phyloP scores from a whole-genome alignment of 495 filamentous ascomycete genomes.

The Hypomontagnella monticulosa region DNA sequence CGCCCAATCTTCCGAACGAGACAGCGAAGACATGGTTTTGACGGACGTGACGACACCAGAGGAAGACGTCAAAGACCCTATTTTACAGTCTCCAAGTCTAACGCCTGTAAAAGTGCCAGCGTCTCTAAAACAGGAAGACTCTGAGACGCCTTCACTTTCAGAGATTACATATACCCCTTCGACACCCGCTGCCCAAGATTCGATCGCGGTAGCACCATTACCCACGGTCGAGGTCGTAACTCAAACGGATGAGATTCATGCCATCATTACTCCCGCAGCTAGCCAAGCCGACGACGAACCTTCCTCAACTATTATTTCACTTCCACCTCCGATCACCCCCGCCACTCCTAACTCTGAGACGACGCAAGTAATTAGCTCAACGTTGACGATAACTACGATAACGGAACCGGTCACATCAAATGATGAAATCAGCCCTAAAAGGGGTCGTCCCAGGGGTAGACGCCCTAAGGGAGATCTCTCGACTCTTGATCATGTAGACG shows the following conservation, averaged over 20 bases:
- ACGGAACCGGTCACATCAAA: neutral
- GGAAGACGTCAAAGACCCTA: conserved; percentile 47
- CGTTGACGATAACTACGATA: neutral
- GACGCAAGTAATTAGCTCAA: conserved; percentile 1
- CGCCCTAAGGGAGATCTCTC: conserved; percentile 18
- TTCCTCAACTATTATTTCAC: neutral
- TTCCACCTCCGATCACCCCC: conserved; percentile 3
- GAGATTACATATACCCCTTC: conserved; percentile 41
- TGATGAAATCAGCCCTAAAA: conserved; percentile 16
- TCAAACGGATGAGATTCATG: neutral
- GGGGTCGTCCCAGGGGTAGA: conserved; percentile 36
- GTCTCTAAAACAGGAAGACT: conserved; percentile 46
- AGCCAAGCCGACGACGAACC: conserved; percentile 20
- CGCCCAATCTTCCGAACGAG: conserved; percentile 36
- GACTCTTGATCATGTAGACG: neutral
- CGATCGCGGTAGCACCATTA: conserved; percentile 34
- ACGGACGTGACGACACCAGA: conserved; percentile 57
- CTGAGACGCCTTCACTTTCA: conserved; percentile 32
- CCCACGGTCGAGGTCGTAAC: conserved; percentile 19
- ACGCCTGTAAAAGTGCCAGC: conserved; percentile 47
- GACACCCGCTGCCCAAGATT: conserved; percentile 25
- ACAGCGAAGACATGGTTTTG: conserved; percentile 39
- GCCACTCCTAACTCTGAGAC: neutral
- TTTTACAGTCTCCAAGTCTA: conserved; percentile 50
- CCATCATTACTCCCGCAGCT: conserved; percentile 1